These are phyloP conservation scores for Lactarius sp. DNA, from an alignment of 768 basidiomycete species.

Conservation along the genomic window DNA sequence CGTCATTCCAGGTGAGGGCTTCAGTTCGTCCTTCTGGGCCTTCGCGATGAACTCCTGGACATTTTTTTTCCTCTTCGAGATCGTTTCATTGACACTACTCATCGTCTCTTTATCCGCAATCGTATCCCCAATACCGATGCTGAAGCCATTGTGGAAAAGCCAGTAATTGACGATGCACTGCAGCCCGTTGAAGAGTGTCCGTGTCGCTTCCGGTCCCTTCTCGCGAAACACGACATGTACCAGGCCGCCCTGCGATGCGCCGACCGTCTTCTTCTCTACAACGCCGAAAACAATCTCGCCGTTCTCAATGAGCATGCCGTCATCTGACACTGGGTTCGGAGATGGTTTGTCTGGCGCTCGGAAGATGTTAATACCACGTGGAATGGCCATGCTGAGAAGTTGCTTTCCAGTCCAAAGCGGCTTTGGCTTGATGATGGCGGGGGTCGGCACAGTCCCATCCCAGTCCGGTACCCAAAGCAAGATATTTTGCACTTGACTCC, in stretches of 20 bases:
- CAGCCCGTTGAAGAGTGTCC: slow-evolving; percentile 86
- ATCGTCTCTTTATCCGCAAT: slow-evolving; percentile 90
- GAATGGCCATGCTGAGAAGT: slow-evolving; percentile 86
- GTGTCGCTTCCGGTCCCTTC: slow-evolving; percentile 89
- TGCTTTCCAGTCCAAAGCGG: slow-evolving; percentile 99
- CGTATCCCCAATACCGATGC: slow-evolving; percentile 98
- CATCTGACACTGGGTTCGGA: slow-evolving; percentile 80
- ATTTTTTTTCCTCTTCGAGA: slow-evolving; percentile 71
- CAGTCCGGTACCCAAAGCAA: slow-evolving; percentile 97
- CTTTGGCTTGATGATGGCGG: slow-evolving; percentile 94
- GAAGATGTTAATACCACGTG: slow-evolving; percentile 90
- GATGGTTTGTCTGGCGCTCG: slow-evolving; percentile 77
- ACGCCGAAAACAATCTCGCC: slow-evolving; percentile 94
- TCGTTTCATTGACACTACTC: slow-evolving; percentile 77
- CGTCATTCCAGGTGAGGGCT: slow-evolving; percentile 95
- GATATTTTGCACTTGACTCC: slow-evolving; percentile 95
- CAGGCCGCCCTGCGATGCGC: slow-evolving; percentile 89
- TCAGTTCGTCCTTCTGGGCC: slow-evolving; percentile 81
- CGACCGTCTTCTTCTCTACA: slow-evolving; percentile 99
- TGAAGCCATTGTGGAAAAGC: slow-evolving; percentile 98
- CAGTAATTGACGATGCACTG: slow-evolving; percentile 98
- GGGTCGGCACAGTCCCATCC: slow-evolving; percentile 90
- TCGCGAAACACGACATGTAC: slow-evolving; percentile 97
- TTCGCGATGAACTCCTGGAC: slow-evolving; percentile 78
- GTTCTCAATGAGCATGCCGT: slow-evolving; percentile 94